Percentiles rank a stretch among this genome's conserved stretches.
These are phyloP conservation scores for Odontarrhena argentea DNA, from an alignment of 345 rosid genomes.

Conservation along the genomic window DNA sequence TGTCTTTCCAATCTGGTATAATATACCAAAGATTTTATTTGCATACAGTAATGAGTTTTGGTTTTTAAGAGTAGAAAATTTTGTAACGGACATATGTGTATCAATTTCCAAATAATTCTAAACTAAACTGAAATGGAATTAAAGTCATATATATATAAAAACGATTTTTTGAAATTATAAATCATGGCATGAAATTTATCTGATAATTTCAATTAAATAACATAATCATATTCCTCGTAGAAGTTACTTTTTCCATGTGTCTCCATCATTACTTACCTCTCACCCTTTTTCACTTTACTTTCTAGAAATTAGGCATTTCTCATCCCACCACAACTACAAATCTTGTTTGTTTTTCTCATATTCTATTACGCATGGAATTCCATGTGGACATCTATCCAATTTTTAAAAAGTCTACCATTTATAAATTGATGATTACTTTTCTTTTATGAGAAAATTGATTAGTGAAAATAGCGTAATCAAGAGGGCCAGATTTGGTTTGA, in stretches of 20 bases:
- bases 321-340: neutral
- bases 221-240: conserved; percentile 11
- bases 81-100: conserved; percentile 1
- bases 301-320: conserved; percentile 22
- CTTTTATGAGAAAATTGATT: neutral
- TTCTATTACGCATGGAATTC: neutral
- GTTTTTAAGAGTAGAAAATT: neutral
- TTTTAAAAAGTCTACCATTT: too few species aligned
- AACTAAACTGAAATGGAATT: neutral
- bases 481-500: neutral
- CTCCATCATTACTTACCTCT: conserved; percentile 46
- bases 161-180: too few species aligned
- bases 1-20: too few species aligned
- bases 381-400: neutral
- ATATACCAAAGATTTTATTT: too few species aligned
- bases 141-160: too few species aligned
- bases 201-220: neutral
- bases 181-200: neutral
- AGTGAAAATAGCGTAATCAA: neutral
- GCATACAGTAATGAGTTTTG: neutral
- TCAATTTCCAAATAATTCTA: neutral
- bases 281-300: conserved; percentile 11
- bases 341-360: neutral
- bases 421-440: too few species aligned
- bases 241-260: conserved; percentile 36